Evolutionary conservation across 2,329 filamentous ascomycete genomes (phyloP).

Genomic region (Trichoderma hamatum): DNA sequence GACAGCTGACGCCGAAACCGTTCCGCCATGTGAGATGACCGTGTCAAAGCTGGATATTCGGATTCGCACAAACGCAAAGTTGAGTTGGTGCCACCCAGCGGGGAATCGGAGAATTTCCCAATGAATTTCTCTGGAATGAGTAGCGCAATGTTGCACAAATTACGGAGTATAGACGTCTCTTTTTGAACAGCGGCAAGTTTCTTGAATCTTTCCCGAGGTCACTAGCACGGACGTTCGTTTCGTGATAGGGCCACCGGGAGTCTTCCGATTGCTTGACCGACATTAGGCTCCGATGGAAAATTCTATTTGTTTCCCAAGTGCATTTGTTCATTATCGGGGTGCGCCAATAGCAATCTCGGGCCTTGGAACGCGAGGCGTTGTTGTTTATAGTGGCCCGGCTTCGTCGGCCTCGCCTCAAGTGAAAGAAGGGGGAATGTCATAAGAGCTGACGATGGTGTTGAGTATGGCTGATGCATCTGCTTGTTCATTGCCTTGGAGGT

Average conservation of each 20-base stretch:
- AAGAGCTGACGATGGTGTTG: conserved; percentile 21
- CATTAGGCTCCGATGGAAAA: not conserved
- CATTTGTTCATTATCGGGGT: not conserved
- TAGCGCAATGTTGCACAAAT: not conserved
- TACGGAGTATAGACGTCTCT: not conserved
- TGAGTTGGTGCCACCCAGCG: not conserved
- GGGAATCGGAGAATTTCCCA: conserved; percentile 8
- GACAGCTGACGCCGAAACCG: conserved; percentile 1
- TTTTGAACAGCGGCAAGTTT: not conserved
- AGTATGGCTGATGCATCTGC: conserved; percentile 20
- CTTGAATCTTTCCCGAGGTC: not conserved
- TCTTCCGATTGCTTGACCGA: not conserved
- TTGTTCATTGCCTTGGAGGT: conserved; percentile 12
- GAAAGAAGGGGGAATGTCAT: conserved; percentile 20
- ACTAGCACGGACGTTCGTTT: not conserved
- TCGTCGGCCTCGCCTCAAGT: not conserved
- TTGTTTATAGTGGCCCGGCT: not conserved
- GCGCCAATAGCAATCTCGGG: not conserved
- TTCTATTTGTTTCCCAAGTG: not conserved
- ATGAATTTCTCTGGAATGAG: not conserved
- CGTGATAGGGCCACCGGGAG: not conserved
- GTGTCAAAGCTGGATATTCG: not conserved
- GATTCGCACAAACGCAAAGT: not conserved
- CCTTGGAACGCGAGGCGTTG: not conserved
- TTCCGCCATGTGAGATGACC: not conserved